phyloP scores from a whole-genome alignment of 768 basidiomycete species.

The Termitomyces heimii region DNA sequence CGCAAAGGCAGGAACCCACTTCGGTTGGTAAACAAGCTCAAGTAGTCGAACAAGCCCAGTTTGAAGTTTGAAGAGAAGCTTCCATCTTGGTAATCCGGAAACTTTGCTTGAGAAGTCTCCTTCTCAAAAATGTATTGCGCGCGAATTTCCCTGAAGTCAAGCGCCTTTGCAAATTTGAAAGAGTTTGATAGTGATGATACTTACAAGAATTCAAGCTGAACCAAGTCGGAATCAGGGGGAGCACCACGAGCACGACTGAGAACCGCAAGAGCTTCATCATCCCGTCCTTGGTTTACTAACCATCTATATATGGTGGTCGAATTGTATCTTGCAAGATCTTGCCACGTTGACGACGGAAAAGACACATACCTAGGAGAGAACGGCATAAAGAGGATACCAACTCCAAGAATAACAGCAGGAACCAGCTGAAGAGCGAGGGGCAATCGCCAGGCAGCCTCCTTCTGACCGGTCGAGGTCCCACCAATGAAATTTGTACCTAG shows the following conservation, averaged over 20 bases:
- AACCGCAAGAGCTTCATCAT: constrained; percentile 65
- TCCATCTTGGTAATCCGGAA: constrained; percentile 63
- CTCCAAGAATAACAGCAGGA: constrained; percentile 64
- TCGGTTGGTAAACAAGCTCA: constrained; percentile 50
- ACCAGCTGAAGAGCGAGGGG: constrained; percentile 71
- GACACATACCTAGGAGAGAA: constrained; percentile 59
- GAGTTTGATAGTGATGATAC: constrained; percentile 11
- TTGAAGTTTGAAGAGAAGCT: constrained; percentile 50
- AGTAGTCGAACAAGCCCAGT: constrained; percentile 54
- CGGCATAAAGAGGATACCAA: constrained; percentile 73
- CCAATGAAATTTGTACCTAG: constrained; percentile 66
- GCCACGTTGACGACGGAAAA: neutral
- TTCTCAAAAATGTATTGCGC: constrained; percentile 71
- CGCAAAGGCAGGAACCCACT: constrained; percentile 21
- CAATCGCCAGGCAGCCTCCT: constrained; percentile 70
- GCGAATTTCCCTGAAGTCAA: constrained; percentile 52
- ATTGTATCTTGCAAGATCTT: neutral
- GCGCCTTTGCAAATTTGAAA: neutral
- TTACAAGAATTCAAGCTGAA: constrained; percentile 70
- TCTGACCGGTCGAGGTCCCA: constrained; percentile 49
- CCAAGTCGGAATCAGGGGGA: constrained; percentile 52
- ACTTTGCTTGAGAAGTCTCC: constrained; percentile 49
- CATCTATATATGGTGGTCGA: constrained; percentile 33
- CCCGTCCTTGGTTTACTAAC: constrained; percentile 73
- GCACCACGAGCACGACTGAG: constrained; percentile 54